Base-by-base conservation (phyloP, 345 rosid genomes). In the Garcia nutans region DNA sequence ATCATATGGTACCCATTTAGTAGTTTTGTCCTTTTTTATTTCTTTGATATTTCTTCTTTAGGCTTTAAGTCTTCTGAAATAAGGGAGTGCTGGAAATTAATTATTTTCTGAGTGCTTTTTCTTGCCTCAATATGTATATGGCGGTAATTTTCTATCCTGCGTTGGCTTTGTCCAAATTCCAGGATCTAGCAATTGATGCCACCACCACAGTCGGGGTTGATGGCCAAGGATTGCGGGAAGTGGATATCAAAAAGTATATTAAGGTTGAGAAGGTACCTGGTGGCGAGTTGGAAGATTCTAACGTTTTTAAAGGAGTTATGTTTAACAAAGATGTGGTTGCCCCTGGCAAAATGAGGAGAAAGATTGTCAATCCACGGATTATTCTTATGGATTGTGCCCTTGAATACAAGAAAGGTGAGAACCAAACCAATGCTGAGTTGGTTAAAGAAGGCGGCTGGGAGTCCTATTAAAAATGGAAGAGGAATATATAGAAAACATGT, bases 391-490 rank as follows among this genome's bases (percentile, higher is more conserved):
- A 95, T 73, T 89, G 88, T 60, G 97, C 99, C n/a, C 89, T 95
- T 49, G 99, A 95, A 87, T 93, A 95, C 88, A 95, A 95, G 85
- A 95, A 95, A 77, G 99, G 99, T 17, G 99, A 95, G 88, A 95
- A 91, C 86, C 99, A 95, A 82, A 95, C 99, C 72, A 95, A 93
- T 80, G 99, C 97, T 0, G 98, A 95, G 82, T 73, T 96, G 86
- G 88, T 91, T 50, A 89, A 80, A 79, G 98, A 96, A 86, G 99
- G 93, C 76, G 98, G 93, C 77, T 95, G 99, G 99, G 81, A 81
- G 85, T 90, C 47, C 83, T 95, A 71, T 74, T 95, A 83, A 93
- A 88, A 84, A 86, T 93, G 87, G 99, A 95, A 79, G 98, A 95
- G 87, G 98, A 93, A 82, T 95, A 88, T 81, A 91, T 95, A 13